Percentiles rank a stretch among this genome's conserved stretches.
phyloP scores from a whole-genome alignment of 192 early-diverging fungal species.

The Geranomyces variabilis region DNA sequence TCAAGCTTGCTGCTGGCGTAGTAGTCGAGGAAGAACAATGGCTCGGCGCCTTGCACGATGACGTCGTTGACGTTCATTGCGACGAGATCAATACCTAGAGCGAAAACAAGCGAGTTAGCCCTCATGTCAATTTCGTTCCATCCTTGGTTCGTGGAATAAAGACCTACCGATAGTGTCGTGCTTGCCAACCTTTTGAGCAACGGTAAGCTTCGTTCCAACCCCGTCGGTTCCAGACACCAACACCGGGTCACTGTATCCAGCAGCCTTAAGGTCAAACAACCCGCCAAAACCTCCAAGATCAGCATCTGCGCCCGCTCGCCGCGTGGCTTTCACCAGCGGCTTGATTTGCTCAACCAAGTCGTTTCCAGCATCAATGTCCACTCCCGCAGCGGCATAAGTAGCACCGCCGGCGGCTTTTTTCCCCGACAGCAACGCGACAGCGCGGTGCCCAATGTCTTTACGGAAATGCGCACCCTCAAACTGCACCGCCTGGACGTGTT shows the following conservation, averaged over 20 bases:
- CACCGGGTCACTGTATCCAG: slow-evolving; percentile 91
- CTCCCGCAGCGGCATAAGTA: slow-evolving; percentile 96
- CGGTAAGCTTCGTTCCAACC: slow-evolving; percentile 97
- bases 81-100: slow-evolving; percentile 88
- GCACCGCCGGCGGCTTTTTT: slow-evolving; percentile 56
- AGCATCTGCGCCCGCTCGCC: slow-evolving; percentile 89
- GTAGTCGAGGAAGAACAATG: slow-evolving; percentile 98
- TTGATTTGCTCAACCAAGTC: slow-evolving; percentile 94
- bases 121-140: slow-evolving; percentile 5
- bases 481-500: slow-evolving; percentile 61
- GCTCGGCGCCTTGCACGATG: slow-evolving; percentile 98
- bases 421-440: slow-evolving; percentile 49
- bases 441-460: slow-evolving; percentile 88
- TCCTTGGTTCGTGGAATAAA: background rate
- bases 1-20: slow-evolving; percentile 95
- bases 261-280: slow-evolving; percentile 92
- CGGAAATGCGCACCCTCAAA: slow-evolving; percentile 91
- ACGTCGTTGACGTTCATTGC: slow-evolving; percentile 99
- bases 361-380: slow-evolving; percentile 96
- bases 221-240: slow-evolving; percentile 98
- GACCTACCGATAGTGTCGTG: slow-evolving; percentile 82
- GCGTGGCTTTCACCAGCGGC: slow-evolving; percentile 90
- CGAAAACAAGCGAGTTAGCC: background rate
- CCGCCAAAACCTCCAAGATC: slow-evolving; percentile 99
- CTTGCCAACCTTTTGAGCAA: slow-evolving; percentile 83